These are phyloP conservation scores for Blastocystis sp. DNA, from an alignment of 352 stramenopile species.

Conservation along the genomic window DNA sequence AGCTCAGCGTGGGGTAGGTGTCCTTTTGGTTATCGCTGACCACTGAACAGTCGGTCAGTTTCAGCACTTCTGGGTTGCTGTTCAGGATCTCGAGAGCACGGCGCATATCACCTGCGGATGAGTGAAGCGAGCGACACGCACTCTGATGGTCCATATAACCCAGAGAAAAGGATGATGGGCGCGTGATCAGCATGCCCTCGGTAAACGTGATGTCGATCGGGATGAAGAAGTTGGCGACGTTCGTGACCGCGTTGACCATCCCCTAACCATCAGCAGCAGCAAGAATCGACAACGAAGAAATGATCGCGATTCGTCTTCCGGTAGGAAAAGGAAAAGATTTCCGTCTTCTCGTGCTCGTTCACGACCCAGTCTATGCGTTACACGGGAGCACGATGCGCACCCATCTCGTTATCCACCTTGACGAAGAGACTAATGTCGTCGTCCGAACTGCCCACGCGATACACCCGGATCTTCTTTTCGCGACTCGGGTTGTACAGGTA, in stretches of 20 bases:
- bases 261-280: neutral
- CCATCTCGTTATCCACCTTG: constrained; percentile 19
- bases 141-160: neutral
- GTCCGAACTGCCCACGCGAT: constrained; percentile 20
- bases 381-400: neutral
- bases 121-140: neutral
- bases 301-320: neutral
- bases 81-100: constrained; percentile 50
- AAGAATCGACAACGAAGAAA: neutral
- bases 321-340: constrained; percentile 42
- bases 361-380: constrained; percentile 49
- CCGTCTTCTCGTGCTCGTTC: neutral
- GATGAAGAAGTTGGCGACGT: constrained; percentile 48
- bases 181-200: neutral
- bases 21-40: neutral
- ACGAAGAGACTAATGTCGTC: constrained; percentile 1
- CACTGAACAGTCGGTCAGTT: neutral
- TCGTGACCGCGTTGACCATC: constrained; percentile 7
- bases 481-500: constrained; percentile 40
- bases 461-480: constrained; percentile 41
- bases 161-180: constrained; percentile 13
- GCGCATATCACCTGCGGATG: neutral
- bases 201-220: constrained; percentile 33
- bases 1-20: neutral
- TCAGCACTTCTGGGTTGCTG: neutral